These are phyloP conservation scores for Nowakowskiella sp. DNA, from an alignment of 192 early-diverging fungal genomes.

Conservation along the genomic window DNA sequence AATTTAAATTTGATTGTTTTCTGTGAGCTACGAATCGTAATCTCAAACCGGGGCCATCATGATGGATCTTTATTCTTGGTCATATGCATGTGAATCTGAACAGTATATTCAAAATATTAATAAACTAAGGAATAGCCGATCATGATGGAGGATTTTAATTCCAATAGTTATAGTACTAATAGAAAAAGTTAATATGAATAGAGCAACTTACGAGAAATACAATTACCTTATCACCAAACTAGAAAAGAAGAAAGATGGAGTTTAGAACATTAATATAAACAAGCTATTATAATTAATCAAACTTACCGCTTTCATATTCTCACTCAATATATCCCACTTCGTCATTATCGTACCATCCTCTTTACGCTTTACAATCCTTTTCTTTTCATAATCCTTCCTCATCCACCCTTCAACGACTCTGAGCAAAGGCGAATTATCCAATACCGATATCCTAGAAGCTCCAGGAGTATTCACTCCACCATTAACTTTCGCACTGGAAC, in stretches of 20 bases:
- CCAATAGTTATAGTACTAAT: too few relatives aligned
- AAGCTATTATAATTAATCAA: not conserved
- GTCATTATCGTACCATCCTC: conserved; percentile 28
- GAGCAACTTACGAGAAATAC: too few relatives aligned
- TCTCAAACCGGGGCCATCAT: too few relatives aligned
- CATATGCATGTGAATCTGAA: too few relatives aligned
- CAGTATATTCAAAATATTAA: too few relatives aligned
- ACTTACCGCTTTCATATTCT: conserved; percentile 42
- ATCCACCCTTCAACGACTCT: conserved; percentile 59
- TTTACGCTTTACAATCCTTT: conserved; percentile 8
- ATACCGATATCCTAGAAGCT: not conserved
- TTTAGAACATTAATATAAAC: not conserved
- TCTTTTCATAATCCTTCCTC: conserved; percentile 41
- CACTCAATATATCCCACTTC: conserved; percentile 42
- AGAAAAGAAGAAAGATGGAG: not conserved
- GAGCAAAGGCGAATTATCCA: conserved; percentile 48
- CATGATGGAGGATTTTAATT: too few relatives aligned
- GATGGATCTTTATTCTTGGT: too few relatives aligned
- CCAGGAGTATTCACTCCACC: not conserved
- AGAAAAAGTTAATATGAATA: too few relatives aligned
- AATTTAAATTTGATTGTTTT: too few relatives aligned
- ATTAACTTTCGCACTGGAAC: not conserved
- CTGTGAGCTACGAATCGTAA: too few relatives aligned
- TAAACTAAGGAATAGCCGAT: too few relatives aligned
- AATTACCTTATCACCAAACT: conserved; percentile 43